phyloP scores from a whole-genome alignment of 495 filamentous ascomycete species.

The Trichoderma reesei region DNA sequence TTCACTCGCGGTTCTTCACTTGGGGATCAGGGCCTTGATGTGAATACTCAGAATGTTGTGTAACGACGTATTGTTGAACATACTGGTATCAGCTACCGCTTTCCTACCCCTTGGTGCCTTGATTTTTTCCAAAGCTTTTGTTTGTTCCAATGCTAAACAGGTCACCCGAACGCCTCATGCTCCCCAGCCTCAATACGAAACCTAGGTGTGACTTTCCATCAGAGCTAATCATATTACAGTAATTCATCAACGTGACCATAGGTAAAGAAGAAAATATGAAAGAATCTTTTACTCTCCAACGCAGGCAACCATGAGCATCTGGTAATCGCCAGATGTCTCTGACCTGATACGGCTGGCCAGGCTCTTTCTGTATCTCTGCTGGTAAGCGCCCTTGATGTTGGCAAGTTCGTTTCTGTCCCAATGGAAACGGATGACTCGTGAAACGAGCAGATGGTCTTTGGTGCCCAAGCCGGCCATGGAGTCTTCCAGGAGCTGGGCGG shows the following conservation, averaged over 20 bases:
- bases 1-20: too few species aligned
- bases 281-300: slow-evolving; percentile 23
- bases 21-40: too few species aligned
- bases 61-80: too few species aligned
- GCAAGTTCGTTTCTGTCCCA: slow-evolving; percentile 67
- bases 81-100: too few species aligned
- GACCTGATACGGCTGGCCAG: slow-evolving; percentile 56
- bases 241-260: too few species aligned
- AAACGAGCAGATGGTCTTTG: slow-evolving; percentile 70
- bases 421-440: slow-evolving; percentile 62
- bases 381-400: slow-evolving; percentile 65
- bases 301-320: slow-evolving; percentile 54
- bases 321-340: slow-evolving; percentile 84
- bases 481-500: slow-evolving; percentile 70
- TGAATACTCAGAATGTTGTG: too few species aligned
- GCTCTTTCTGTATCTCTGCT: slow-evolving; percentile 49
- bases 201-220: neutral
- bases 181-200: neutral
- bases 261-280: too few species aligned
- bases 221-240: neutral
- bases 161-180: neutral
- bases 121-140: neutral
- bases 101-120: too few species aligned
- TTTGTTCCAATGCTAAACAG: neutral
- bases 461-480: slow-evolving; percentile 82